Evolutionary conservation across 371 early-diverging fungal species (phyloP).

Genomic region (Mortierella sp.): DNA sequence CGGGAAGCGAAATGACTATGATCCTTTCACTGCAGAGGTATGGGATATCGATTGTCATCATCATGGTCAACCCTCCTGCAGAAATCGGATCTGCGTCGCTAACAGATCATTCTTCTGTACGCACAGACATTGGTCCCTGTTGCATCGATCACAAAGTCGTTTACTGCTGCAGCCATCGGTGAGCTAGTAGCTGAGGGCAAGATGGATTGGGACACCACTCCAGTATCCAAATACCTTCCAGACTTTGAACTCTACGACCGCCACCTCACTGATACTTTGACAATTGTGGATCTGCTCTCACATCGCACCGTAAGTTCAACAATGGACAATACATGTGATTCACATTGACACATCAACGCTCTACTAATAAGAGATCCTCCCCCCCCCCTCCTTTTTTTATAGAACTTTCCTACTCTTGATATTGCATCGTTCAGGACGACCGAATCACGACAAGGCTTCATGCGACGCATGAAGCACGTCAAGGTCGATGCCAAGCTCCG

Average conservation of each 20-base stretch:
- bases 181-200: conserved; percentile 30
- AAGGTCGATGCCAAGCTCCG: conserved; percentile 1
- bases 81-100: no score
- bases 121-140: conserved; percentile 22
- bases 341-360: not conserved
- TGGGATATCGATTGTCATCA: not conserved
- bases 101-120: not conserved
- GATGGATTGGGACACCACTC: conserved; percentile 18
- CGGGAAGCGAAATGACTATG: conserved; percentile 17
- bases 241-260: conserved; percentile 3
- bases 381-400: not conserved
- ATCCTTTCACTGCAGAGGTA: conserved; percentile 26
- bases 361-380: not conserved
- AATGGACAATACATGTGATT: not conserved
- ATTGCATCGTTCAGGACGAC: not conserved
- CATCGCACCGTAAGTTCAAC: conserved; percentile 12
- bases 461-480: conserved; percentile 13
- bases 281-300: conserved; percentile 1
- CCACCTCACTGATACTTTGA: not conserved
- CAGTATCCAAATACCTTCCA: conserved; percentile 7
- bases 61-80: no score
- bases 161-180: conserved; percentile 23
- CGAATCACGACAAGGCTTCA: conserved; percentile 1
- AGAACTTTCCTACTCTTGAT: not conserved
- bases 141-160: conserved; percentile 23